Base-by-base conservation (phyloP, 306 rosid genomes). In the Ceratonia siliqua region DNA sequence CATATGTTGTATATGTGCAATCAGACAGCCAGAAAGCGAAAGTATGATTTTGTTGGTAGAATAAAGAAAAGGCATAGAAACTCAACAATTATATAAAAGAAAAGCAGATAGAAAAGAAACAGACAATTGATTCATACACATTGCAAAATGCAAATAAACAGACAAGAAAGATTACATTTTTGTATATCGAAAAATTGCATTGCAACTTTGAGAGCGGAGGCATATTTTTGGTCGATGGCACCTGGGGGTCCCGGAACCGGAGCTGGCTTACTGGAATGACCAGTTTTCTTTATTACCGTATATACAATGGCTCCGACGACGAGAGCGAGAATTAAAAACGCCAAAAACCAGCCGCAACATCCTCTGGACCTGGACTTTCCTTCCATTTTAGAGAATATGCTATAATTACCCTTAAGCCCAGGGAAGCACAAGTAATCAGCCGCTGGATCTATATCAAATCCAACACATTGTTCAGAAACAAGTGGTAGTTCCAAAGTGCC, bases 231-330 rank as follows among this genome's bases (percentile, higher is more conserved):
- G 70, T 79, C 69, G 73, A 85, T 66, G 68, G 87, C 91, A 41
- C 95, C 96, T 3, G 98, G 97, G 2, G 97, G 93, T 0, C 98
- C 98, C 0, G 95, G 95, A 52, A 89, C 90, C 21, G 98, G 89
- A 49, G 80, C 86, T 0, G 86, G 41, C 49, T 80, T 76, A 48
- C 81, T 79, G 53, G 85, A 84, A 65, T 77, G 81, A 45, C 69
- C 79, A 2, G 75, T 14, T 72, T 71, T 89, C 87, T 87, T 94
- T 71, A 66, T 88, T 7, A 92, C 5, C 2, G 82, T 35, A 30
- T 82, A 58, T 17, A 76, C 85, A 62, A 84, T n/a, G 12, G 87
- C 99, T 42, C 84, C 91, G 32, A 80, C 87, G 8, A 91, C 80
- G 41, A 91, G 14, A 24, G 85, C 98, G 45, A 95, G 72, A 64